Evolutionary conservation across 257 asterid genomes (phyloP), one percentile per base, ranked within the genome.

Genomic region (Nicotiana benthamiana): DNA sequence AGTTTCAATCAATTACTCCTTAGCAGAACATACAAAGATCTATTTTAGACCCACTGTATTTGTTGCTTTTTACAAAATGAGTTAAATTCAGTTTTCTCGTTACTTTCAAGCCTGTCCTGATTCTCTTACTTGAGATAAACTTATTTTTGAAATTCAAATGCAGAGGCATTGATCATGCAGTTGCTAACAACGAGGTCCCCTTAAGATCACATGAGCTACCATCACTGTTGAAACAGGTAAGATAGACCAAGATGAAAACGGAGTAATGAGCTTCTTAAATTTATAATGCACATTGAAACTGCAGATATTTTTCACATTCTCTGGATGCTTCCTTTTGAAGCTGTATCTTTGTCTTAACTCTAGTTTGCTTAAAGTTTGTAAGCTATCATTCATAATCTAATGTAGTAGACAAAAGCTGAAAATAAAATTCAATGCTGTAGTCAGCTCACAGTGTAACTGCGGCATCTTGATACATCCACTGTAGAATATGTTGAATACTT

Each of bases 121-220:
- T 67, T 67, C 40, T n/a, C 54, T 67, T 34, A 36, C 53, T 67
- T 67, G 54, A 34, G 75, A 36, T n/a, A 16, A 66, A 18, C 53
- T 36, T 67, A 17, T 34, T 10, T 67, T 66, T 66, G 52, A 6
- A 56, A 67, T 67, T 36, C 30, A 56, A 72, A 75, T 62, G 28
- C 84, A 82, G 84, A 62, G 84, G 77, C 60, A 82, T 82, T 12
- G 84, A 82, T 65, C 75, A 82, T 62, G 81, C 84, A 75, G 59
- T 75, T 4, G 84, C 81, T 46, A 82, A 82, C 81, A 82, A 82
- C 34, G 81, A 75, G 54, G 81, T 82, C 52, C 84, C 84, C 43
- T 18, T 51, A 75, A 82, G 81, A 75, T 28, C 81, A 48, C 59
- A 46, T 22, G 68, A 75, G 18, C 32, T 75, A 65, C 84, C 77